These are phyloP conservation scores for Globisporangium recalcitrans DNA, from an alignment of 352 stramenopile species.

Conservation along the genomic window DNA sequence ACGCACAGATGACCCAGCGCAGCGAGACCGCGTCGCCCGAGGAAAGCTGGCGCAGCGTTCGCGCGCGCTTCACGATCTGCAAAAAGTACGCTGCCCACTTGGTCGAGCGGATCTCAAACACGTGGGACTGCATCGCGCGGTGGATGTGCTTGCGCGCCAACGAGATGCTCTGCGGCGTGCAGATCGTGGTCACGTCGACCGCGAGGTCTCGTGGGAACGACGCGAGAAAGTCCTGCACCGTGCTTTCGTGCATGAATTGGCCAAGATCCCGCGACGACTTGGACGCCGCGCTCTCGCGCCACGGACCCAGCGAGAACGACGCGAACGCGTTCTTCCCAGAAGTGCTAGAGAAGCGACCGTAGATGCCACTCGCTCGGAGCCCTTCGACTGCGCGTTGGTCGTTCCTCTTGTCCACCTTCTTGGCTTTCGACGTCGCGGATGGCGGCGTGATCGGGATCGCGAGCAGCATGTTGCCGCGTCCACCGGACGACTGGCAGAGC, in stretches of 20 bases:
- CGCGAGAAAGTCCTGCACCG: slow-evolving; percentile 31
- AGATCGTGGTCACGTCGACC: slow-evolving; percentile 39
- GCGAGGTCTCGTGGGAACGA: slow-evolving; percentile 35
- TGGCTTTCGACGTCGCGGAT: slow-evolving; percentile 8
- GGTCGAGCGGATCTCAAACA: slow-evolving; percentile 75
- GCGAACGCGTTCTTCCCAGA: neutral
- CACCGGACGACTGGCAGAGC: slow-evolving; percentile 32
- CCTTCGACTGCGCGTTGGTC: neutral
- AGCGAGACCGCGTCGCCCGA: slow-evolving; percentile 39
- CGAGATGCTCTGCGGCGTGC: slow-evolving; percentile 24
- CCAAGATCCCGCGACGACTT: neutral
- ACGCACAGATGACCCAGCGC: slow-evolving; percentile 58
- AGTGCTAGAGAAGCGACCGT: neutral
- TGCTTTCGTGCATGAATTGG: slow-evolving; percentile 26
- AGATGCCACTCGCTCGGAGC: slow-evolving; percentile 13
- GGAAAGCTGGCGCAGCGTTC: slow-evolving; percentile 23
- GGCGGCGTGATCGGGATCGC: slow-evolving; percentile 31
- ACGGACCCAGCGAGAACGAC: slow-evolving; percentile 16
- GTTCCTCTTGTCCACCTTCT: slow-evolving; percentile 6
- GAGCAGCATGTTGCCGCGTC: slow-evolving; percentile 33
- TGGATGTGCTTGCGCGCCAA: slow-evolving; percentile 29
- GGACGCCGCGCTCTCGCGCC: slow-evolving; percentile 5
- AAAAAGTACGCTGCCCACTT: slow-evolving; percentile 81
- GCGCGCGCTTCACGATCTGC: slow-evolving; percentile 40
- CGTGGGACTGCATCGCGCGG: slow-evolving; percentile 36